Percentiles rank a stretch among this genome's conserved stretches.
Evolutionary conservation across 345 rosid species (phyloP).

Genomic region (Syzygium aqueum): DNA sequence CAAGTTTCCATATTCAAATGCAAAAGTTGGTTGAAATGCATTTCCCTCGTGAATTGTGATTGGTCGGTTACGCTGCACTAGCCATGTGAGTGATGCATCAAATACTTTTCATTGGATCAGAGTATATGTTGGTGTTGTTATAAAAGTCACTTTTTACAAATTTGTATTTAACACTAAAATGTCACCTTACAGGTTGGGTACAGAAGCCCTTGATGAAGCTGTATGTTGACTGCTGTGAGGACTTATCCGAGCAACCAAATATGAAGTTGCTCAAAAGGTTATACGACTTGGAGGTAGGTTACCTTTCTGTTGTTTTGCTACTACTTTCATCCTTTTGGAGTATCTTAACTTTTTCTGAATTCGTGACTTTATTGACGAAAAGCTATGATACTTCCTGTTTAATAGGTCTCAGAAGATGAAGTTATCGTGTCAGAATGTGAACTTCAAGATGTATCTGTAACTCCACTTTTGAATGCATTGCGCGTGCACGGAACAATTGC

Average conservation of each 20-base stretch:
- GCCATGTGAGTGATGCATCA: neutral
- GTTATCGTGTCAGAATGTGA: constrained; percentile 69
- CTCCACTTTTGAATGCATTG: constrained; percentile 74
- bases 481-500: constrained; percentile 58
- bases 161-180: neutral
- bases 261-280: constrained; percentile 73
- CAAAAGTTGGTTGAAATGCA: neutral
- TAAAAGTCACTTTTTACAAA: neutral
- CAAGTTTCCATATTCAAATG: neutral
- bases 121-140: neutral
- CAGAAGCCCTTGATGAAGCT: constrained; percentile 87
- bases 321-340: neutral
- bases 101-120: neutral
- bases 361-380: neutral
- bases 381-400: neutral
- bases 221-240: constrained; percentile 70
- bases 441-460: constrained; percentile 81
- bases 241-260: constrained; percentile 61
- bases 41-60: neutral
- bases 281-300: constrained; percentile 69
- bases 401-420: constrained; percentile 84
- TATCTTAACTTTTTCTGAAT: neutral
- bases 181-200: constrained; percentile 63
- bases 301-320: neutral
- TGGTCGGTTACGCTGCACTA: neutral